Evolutionary conservation across 352 stramenopile species (phyloP), one percentile per base, ranked within the genome.

Genomic region (Aphanomyces stellatus): DNA sequence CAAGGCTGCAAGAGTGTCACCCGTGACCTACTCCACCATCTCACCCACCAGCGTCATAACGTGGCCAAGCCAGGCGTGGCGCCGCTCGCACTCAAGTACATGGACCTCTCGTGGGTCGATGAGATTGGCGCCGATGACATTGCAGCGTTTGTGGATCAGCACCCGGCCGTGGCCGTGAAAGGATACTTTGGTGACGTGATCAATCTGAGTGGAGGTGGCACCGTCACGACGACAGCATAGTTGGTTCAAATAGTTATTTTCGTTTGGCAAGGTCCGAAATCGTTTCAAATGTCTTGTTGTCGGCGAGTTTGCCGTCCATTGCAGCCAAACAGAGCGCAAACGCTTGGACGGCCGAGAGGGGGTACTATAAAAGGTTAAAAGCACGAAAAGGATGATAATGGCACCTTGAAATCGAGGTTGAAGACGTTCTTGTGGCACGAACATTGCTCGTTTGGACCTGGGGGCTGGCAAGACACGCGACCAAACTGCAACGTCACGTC

Each of bases 321-420:
- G 78, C 92, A 40, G 83, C 94, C 62, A 98, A 85, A 8, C 85
- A 88, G 70, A 98, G 93, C 15, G 85, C 88, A 77, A 98, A 98
- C 1, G 92, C 92, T 72, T 97, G 88, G 15, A 91, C 74, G n/a
- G 86, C 77, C 17, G 78, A 88, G 51, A 96, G 77, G 1, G 88
- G 88, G 73, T 87, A 80, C 62, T 57, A 43, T n/a, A n/a, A n/a
- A n/a, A n/a, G n/a, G n/a, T n/a, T n/a, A n/a, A n/a, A n/a, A n/a
- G n/a, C n/a, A n/a, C n/a, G n/a, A n/a, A n/a, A n/a, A n/a, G 8
- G 17, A 1, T 11, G 17, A 53, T 19, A 15, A 28, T 1, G 24
- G 79, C 77, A 74, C 75, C 73, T 78, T 74, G 72, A 98, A 83
- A 70, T 98, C 93, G 87, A 98, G 96, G 1, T 85, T 96, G 74